Evolutionary conservation across 768 basidiomycete genomes (phyloP).

Genomic region (Mrakia frigida): DNA sequence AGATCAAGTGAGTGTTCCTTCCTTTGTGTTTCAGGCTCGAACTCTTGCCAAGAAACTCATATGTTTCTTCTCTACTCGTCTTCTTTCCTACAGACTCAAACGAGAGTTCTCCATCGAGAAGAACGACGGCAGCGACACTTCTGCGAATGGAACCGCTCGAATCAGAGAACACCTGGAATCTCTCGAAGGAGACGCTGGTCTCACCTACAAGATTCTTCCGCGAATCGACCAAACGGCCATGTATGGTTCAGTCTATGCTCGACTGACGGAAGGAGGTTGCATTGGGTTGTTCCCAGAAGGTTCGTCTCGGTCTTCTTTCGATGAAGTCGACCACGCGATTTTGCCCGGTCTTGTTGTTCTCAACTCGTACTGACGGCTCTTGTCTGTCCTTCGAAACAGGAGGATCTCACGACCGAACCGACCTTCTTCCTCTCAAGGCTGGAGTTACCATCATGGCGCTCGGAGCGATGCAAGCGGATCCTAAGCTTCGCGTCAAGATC

Average conservation of each 20-base stretch:
- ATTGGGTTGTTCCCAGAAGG: slow-evolving; percentile 99
- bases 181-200: slow-evolving; percentile 52
- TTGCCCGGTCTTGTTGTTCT: background rate
- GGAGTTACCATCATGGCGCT: slow-evolving; percentile 97
- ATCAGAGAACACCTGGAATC: slow-evolving; percentile 34
- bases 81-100: slow-evolving; percentile 54
- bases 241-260: slow-evolving; percentile 88
- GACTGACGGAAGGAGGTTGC: slow-evolving; percentile 74
- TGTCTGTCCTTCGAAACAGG: slow-evolving; percentile 51
- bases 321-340: background rate
- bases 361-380: background rate
- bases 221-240: slow-evolving; percentile 90
- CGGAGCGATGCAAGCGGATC: slow-evolving; percentile 91
- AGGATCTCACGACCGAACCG: slow-evolving; percentile 95
- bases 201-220: slow-evolving; percentile 77
- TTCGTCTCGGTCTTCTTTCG: slow-evolving; percentile 39
- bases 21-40: background rate
- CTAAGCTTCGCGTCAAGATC: slow-evolving; percentile 79
- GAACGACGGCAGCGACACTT: slow-evolving; percentile 15
- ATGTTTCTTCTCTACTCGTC: background rate
- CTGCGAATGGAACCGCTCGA: slow-evolving; percentile 39
- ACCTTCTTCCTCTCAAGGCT: slow-evolving; percentile 92
- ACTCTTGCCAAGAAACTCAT: no score
- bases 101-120: slow-evolving; percentile 61
- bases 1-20: slow-evolving; percentile 47